These are phyloP conservation scores for Carex sylvatica DNA, from an alignment of 202 grass and related monocot species.

Conservation along the genomic window DNA sequence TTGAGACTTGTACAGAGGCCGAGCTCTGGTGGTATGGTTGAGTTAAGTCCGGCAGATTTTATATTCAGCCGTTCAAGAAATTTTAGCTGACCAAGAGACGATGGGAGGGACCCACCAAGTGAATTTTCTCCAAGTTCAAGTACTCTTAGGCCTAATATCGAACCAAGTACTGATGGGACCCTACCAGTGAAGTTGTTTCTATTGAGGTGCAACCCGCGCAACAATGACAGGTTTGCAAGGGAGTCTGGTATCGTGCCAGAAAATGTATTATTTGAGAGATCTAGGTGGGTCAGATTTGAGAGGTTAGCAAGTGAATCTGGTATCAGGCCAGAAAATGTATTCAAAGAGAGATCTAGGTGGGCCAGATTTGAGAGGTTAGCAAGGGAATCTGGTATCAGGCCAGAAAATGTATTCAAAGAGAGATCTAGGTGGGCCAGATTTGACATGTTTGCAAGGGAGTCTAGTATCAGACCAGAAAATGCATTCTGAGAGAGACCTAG, in stretches of 20 bases:
- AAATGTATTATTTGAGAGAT: slow-evolving; percentile 26
- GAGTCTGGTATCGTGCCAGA: slow-evolving; percentile 29
- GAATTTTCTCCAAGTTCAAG: slow-evolving; percentile 40
- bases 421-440: slow-evolving; percentile 47
- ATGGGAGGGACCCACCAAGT: slow-evolving; percentile 32
- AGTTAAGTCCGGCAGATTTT: slow-evolving; percentile 35
- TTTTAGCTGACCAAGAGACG: slow-evolving; percentile 35
- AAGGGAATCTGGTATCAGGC: slow-evolving; percentile 32
- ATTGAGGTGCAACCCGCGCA: slow-evolving; percentile 34
- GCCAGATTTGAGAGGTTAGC: slow-evolving; percentile 28
- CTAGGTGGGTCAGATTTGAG: slow-evolving; percentile 11
- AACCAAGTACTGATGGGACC: slow-evolving; percentile 31
- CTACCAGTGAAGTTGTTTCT: slow-evolving; percentile 36
- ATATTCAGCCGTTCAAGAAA: slow-evolving; percentile 42
- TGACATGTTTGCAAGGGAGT: too few species aligned
- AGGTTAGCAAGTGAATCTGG: slow-evolving; percentile 29
- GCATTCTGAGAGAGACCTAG: too few species aligned
- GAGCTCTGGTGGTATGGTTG: slow-evolving; percentile 42
- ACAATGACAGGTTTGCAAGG: slow-evolving; percentile 34
- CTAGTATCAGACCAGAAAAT: too few species aligned
- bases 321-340: slow-evolving; percentile 39
- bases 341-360: slow-evolving; percentile 39
- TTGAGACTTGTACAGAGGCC: slow-evolving; percentile 48
- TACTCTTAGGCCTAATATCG: slow-evolving; percentile 19
- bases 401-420: slow-evolving; percentile 42